Base-by-base conservation (phyloP, 805 yeast species). In the Saturnispora gosingensis region DNA sequence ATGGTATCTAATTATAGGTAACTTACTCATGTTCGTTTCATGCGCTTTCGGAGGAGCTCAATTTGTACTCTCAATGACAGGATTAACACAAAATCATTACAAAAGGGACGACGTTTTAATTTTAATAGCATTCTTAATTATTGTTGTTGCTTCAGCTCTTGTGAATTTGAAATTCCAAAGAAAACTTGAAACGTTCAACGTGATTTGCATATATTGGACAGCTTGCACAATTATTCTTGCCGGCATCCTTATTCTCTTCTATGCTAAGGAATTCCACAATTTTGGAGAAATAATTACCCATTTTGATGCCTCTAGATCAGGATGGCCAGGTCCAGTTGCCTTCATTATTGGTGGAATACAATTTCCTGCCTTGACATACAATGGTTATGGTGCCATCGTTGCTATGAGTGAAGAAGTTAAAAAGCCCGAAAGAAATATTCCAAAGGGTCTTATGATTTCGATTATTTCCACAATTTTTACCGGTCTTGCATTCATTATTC, bases 401-500 rank as follows among this genome's bases (percentile, higher is more conserved):
- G 82, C 91, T 5, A 77, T 87, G 72, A 81, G 89, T 45, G 95
- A 87, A 60, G 95, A 87, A 66, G 93, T 87, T 15, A 76, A 81
- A 55, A 72, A 72, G 22, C 91, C 95, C 0, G 93, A 87, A 61
- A 76, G 70, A 51, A 82, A 80, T 48, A 82, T 87, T 59, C 89
- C 95, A 15, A 76, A 76, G 56, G 93, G 93, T 5, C 79, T 87
- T 61, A 66, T 84, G 1, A 71, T 75, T 46, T 79, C 93, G 2
- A 85, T 85, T 15, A 49, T 78, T 42, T 72, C 85, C 45, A 78
- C 91, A 9, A 75, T 83, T 0, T 54, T 79, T n/a, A 81, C 83
- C 13, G 95, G 95, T 0, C 64, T 86, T 13, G 74, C 84, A 4
- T 85, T 86, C 65, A 76, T 86, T 46, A 66, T 87, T 6, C 95